These are phyloP conservation scores for Solanum pinnatisectum DNA, from an alignment of 257 asterid species.

Conservation along the genomic window DNA sequence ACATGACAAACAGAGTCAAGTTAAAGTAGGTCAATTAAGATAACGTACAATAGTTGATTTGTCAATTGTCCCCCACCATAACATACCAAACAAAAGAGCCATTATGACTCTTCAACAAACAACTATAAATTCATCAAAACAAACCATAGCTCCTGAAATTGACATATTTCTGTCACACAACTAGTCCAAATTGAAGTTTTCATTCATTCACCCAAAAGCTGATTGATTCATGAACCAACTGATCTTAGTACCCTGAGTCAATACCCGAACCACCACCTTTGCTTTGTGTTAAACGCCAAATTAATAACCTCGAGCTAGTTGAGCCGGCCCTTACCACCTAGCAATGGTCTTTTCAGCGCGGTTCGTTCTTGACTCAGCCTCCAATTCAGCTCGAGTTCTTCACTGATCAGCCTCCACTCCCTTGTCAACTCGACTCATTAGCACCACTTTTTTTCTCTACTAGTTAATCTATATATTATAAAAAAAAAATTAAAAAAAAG, in stretches of 20 bases:
- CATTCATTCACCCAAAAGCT: not conserved
- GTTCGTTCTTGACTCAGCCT: conserved; percentile 98
- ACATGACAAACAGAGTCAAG: not conserved
- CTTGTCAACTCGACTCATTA: not conserved
- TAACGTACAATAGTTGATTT: not conserved
- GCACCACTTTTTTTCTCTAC: not conserved
- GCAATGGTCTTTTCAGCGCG: conserved; percentile 35
- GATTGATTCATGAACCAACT: conserved; percentile 20
- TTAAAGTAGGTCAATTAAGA: not conserved
- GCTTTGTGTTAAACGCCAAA: conserved; percentile 22
- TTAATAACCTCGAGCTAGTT: not conserved
- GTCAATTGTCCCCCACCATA: not conserved
- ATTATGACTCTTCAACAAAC: not conserved
- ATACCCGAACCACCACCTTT: conserved; percentile 94
- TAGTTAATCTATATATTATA: not conserved
- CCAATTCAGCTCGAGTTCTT: not conserved
- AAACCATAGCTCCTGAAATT: not conserved
- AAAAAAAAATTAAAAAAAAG: not conserved
- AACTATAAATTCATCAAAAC: not conserved
- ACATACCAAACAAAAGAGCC: not conserved
- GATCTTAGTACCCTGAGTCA: conserved; percentile 50
- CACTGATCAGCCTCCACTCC: not conserved
- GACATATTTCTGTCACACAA: not conserved
- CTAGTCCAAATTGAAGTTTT: not conserved
- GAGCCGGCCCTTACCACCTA: conserved; percentile 17